Evolutionary conservation across 768 basidiomycete genomes (phyloP), one percentile per base, ranked within the genome.

Genomic region (Mycena indigotica): DNA sequence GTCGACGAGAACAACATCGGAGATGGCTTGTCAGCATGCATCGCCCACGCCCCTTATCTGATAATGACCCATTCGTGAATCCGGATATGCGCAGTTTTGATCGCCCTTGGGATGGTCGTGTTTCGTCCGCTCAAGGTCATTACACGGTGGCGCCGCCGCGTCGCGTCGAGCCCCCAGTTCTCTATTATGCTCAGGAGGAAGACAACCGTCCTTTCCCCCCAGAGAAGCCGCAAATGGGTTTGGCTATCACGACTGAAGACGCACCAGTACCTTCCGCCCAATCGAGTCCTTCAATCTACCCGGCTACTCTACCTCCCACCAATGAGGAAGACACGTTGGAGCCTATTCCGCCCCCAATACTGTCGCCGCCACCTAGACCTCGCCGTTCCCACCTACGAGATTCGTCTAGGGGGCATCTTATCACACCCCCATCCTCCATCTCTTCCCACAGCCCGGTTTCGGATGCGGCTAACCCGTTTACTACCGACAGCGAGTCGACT

Each of bases 241-340:
- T 68, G 12, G 56, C 62, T 23, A 63, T 69, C 48, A 69, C 66
- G 30, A 65, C 58, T 50, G 64, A 63, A 30, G 49, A 38, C 17
- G 56, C 61, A 13, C 59, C 67, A 49, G 68, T 66, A 3, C 79
- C 76, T 3, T 64, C 69, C 25, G 68, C 76, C 39, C 77, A 73
- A 45, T 81, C 80, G 19, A 80, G 76, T 45, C 81, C 82, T 46
- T 82, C 84, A 0, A 75, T 82, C 26, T 81, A 83, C 60, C 78
- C 82, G 8, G 69, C 77, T 1, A 77, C 73, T 55, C 65, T 83
- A 16, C 76, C 77, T 24, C 70, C 70, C 15, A 62, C 53, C 32
- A 71, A 72, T n/a, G 74, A 75, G 41, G 69, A 72, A 21, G 67
- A 65, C 3, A 63, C 58, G 29, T 63, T 64, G 38, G 64, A 67